Base-by-base conservation (phyloP, 108 stramenopile genomes). In the Craspedostauros australis region DNA sequence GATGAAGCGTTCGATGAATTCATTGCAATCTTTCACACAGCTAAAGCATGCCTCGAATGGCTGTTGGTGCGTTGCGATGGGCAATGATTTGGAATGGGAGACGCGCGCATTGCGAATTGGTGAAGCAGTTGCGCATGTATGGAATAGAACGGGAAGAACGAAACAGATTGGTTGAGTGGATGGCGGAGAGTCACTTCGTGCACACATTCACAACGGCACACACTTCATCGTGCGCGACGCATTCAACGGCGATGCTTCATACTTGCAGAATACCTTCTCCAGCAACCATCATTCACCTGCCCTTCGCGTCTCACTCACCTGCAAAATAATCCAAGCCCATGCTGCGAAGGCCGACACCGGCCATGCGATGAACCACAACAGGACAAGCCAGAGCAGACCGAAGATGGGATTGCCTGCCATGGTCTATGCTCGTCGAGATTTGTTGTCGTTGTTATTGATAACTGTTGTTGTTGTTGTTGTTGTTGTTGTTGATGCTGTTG, bases 21-120 rank as follows among this genome's bases (percentile, higher is more conserved):
- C 23, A 61, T 50, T 64, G 3, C 53, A 18, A 7, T 36, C 27
- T 14, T 31, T 28, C 19, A 61, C 50, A 18, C 57, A 54, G 20
- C 36, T 26, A 51, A 68, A 74, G 34, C 46, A 51, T 2, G 61
- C 50, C 42, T 66, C 73, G 54, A 74, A 74, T n/a, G 71, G 71
- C 68, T 68, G 60, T n/a, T 39, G 25, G 15, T 9, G n/a, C 4
- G 29, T 47, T 5, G 5, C 14, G 22, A 29, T 28, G 14, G 46
- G 14, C 5, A 47, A 4, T 29, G 11, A 5, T 5, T 47, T n/a
- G n/a, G n/a, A n/a, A n/a, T n/a, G n/a, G n/a, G n/a, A n/a, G n/a
- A n/a, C n/a, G n/a, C n/a, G n/a, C n/a, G n/a, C n/a, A n/a, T n/a
- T n/a, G n/a, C n/a, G n/a, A n/a, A 36, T 6, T 20, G 16, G 11